Evolutionary conservation across 805 yeast species (phyloP).

Genomic region (Kuraishia ogatae): DNA sequence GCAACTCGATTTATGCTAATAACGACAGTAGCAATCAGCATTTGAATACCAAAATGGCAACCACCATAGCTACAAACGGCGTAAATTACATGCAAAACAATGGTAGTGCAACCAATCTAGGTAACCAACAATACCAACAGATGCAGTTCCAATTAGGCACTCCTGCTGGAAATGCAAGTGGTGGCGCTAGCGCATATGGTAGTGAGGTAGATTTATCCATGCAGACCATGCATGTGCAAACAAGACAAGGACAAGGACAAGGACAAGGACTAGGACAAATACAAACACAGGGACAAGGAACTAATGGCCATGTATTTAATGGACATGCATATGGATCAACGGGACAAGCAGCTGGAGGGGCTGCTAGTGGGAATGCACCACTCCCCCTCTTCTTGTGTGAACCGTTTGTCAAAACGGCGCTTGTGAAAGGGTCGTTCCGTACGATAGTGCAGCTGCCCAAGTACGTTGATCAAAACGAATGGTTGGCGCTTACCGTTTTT

Average conservation of each 20-base stretch:
- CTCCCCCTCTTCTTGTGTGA: constrained; percentile 78
- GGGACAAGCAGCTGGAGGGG: constrained; percentile 8
- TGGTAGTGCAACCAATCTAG: background rate
- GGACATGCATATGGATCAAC: constrained; percentile 8
- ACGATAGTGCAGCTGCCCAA: constrained; percentile 93
- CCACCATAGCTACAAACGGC: background rate
- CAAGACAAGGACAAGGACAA: constrained; percentile 5
- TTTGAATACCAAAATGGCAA: background rate
- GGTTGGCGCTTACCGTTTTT: constrained; percentile 91
- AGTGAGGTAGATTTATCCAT: constrained; percentile 8
- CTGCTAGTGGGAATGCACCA: background rate
- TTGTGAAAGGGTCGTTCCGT: constrained; percentile 93
- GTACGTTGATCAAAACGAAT: constrained; percentile 89
- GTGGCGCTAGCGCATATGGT: constrained; percentile 13
- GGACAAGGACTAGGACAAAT: constrained; percentile 12
- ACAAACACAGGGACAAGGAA: constrained; percentile 18
- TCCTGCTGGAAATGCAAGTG: too few species aligned
- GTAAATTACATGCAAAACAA: background rate
- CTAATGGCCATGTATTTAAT: constrained; percentile 1
- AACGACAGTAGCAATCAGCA: constrained; percentile 9
- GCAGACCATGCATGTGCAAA: constrained; percentile 1
- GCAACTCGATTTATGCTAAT: background rate
- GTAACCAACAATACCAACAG: background rate
- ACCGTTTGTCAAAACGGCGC: constrained; percentile 88
- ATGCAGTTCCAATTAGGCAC: too few species aligned